phyloP scores from a whole-genome alignment of 768 basidiomycete species.

The Gloeophyllum trabeum region DNA sequence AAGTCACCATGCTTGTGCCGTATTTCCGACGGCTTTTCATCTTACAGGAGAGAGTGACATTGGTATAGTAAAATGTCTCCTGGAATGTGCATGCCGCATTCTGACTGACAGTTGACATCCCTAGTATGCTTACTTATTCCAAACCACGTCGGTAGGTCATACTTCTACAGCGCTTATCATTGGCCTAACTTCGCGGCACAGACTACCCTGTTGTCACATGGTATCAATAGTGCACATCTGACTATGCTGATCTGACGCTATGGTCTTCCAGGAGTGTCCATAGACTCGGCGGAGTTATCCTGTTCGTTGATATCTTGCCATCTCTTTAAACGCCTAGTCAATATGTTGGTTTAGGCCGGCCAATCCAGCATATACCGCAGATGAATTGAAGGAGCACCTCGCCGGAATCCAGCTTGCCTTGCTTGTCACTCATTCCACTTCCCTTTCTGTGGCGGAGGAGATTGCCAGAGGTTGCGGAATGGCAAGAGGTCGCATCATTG shows the following conservation, averaged over 20 bases:
- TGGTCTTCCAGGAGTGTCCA: conserved; percentile 45
- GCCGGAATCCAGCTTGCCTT: conserved; percentile 12
- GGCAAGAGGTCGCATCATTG: conserved; percentile 11
- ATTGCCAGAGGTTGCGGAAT: conserved; percentile 14
- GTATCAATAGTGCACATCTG: no score
- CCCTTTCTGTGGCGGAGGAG: conserved; percentile 11
- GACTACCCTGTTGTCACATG: conserved; percentile 16
- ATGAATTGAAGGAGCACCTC: conserved; percentile 20
- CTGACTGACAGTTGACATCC: no score
- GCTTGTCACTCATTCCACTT: conserved; percentile 13
- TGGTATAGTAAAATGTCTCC: no score
- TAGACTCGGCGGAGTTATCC: conserved; percentile 42
- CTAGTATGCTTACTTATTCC: conserved; percentile 57
- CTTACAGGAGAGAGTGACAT: no score
- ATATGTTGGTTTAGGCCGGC: conserved; percentile 11
- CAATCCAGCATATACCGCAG: conserved; percentile 19
- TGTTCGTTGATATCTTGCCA: conserved; percentile 26
- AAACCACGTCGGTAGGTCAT: conserved; percentile 49
- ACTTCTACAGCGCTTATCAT: no score
- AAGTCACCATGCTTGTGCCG: no score
- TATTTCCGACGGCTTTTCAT: no score
- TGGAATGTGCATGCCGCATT: no score
- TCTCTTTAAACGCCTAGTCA: not conserved
- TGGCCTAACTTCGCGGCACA: no score
- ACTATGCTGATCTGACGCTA: no score